These are phyloP conservation scores for Kazachstania kunashirensis DNA, from an alignment of 805 yeast species.

Conservation along the genomic window DNA sequence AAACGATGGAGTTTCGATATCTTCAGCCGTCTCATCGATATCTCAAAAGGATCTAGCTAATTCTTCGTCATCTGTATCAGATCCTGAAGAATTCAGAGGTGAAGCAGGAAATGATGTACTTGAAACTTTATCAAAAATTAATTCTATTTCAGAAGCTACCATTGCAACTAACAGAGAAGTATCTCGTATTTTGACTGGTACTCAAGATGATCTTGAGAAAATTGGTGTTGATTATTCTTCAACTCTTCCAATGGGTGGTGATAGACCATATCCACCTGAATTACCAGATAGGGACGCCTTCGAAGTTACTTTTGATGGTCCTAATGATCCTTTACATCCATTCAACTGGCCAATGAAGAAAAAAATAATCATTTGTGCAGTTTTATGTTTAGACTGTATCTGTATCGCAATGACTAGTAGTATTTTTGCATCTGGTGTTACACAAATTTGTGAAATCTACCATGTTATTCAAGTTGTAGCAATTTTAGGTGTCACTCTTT, in stretches of 20 bases:
- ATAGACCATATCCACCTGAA: conserved; percentile 51
- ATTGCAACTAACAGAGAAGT: conserved; percentile 9
- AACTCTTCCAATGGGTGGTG: conserved; percentile 50
- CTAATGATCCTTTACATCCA: conserved; percentile 71
- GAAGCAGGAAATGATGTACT: conserved; percentile 1
- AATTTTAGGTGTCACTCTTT: conserved; percentile 66
- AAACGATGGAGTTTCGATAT: too few species aligned
- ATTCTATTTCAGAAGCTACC: conserved; percentile 11
- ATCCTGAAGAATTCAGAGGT: conserved; percentile 7
- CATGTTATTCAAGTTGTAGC: conserved; percentile 59
- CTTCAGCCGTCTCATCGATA: conserved; percentile 3
- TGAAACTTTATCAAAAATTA: conserved; percentile 8
- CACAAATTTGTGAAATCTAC: conserved; percentile 40
- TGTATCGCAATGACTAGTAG: conserved; percentile 71
- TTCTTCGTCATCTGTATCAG: conserved; percentile 8
- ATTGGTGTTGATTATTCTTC: conserved; percentile 8
- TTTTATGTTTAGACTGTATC: conserved; percentile 41
- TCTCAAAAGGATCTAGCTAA: conserved; percentile 6
- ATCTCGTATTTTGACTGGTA: conserved; percentile 11
- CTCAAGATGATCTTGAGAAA: conserved; percentile 8
- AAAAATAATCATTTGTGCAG: conserved; percentile 37
- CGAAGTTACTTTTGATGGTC: conserved; percentile 67
- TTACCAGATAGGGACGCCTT: conserved; percentile 48
- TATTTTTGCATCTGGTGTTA: conserved; percentile 58
- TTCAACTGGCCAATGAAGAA: conserved; percentile 56